Evolutionary conservation across 1,284 basidiomycete species (phyloP).

Genomic region (Mycosarcoma maydis): DNA sequence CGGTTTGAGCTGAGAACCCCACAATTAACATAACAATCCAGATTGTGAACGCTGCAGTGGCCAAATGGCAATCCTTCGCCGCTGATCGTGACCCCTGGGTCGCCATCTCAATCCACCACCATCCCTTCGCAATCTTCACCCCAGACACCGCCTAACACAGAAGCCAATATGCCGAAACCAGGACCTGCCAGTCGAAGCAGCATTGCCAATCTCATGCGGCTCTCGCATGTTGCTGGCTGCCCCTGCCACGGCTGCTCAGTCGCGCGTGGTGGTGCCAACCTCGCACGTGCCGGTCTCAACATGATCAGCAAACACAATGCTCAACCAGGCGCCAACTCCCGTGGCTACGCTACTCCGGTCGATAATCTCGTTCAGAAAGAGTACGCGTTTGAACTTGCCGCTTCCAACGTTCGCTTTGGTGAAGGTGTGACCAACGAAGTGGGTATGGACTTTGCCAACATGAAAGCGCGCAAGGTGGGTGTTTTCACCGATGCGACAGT

Average conservation of each 20-base stretch:
- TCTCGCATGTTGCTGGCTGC: constrained; percentile 53
- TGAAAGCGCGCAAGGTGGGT: constrained; percentile 75
- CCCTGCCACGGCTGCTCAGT: constrained; percentile 60
- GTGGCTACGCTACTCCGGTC: constrained; percentile 79
- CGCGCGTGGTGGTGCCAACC: constrained; percentile 25
- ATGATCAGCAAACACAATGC: constrained; percentile 55
- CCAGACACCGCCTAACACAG: no score
- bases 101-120: no score
- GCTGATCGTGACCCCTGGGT: no score
- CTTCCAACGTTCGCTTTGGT: constrained; percentile 76
- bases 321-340: constrained; percentile 36
- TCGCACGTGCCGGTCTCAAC: constrained; percentile 51
- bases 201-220: constrained; percentile 59
- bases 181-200: constrained; percentile 36
- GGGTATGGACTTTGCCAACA: constrained; percentile 84
- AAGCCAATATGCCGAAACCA: constrained; percentile 47
- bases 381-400: constrained; percentile 97
- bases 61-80: no score
- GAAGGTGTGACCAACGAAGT: constrained; percentile 74
- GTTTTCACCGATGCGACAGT: constrained; percentile 92
- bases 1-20: no score
- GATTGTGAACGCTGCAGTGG: no score
- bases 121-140: no score
- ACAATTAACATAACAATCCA: no score
- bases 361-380: constrained; percentile 78